A percentile compares a stretch with the other conserved stretches of the same genome.
phyloP scores from a whole-genome alignment of 352 stramenopile species.

The Phytophthora fragariaefolia region DNA sequence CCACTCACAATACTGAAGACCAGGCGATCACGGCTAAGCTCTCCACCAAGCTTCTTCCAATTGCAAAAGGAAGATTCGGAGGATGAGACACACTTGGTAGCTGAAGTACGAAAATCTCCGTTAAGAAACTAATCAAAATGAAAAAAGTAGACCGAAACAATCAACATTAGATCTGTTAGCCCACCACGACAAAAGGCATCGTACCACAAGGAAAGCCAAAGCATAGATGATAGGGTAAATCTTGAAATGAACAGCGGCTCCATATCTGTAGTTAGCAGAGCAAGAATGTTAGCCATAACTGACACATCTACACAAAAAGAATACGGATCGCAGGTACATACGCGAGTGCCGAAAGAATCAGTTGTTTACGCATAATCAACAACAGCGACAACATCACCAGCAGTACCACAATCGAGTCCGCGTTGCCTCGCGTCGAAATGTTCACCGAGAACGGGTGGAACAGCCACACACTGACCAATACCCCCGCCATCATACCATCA shows the following conservation, averaged over 20 bases:
- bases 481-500: neutral
- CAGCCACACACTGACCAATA: conserved; percentile 87
- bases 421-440: conserved; percentile 98
- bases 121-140: conserved; percentile 67
- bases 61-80: conserved; percentile 63
- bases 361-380: conserved; percentile 81
- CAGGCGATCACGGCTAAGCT: conserved; percentile 79
- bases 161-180: neutral
- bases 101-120: conserved; percentile 57
- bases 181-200: neutral
- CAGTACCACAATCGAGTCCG: conserved; percentile 94
- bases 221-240: conserved; percentile 99
- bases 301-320: neutral
- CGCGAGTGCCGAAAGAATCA: conserved; percentile 74
- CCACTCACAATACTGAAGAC: conserved; percentile 92
- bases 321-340: conserved; percentile 34
- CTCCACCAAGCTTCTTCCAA: conserved; percentile 53
- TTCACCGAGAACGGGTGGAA: conserved; percentile 99
- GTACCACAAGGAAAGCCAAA: conserved; percentile 87
- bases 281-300: neutral
- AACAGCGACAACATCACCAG: conserved; percentile 94
- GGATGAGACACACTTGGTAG: conserved; percentile 52
- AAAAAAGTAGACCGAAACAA: neutral
- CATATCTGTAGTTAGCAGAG: conserved; percentile 72
- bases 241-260: conserved; percentile 97